phyloP scores from a whole-genome alignment of 345 rosid genomes.

The Cardamine resedifolia region DNA sequence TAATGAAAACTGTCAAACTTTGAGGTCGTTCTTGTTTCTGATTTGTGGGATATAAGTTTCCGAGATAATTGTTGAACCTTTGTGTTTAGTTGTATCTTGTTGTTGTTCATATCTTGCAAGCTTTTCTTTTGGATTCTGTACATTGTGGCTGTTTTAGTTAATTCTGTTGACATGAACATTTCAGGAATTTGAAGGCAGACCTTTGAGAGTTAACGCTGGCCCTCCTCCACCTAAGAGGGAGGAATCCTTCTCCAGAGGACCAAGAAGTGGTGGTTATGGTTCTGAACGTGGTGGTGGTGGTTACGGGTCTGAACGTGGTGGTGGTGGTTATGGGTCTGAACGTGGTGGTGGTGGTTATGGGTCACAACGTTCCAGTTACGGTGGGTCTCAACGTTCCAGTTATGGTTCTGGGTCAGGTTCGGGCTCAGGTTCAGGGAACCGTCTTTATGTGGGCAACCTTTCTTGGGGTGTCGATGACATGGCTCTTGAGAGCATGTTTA shows the following conservation, averaged over 20 bases:
- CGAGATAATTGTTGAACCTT: background rate
- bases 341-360: conserved; percentile 21
- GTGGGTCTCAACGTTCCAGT: conserved; percentile 34
- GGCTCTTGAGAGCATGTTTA: conserved; percentile 78
- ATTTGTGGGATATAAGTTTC: background rate
- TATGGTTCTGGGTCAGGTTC: conserved; percentile 39
- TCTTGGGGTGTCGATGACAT: conserved; percentile 90
- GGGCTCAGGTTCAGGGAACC: conserved; percentile 47
- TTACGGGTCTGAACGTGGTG: conserved; percentile 12
- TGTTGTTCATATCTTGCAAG: background rate
- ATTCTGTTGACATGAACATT: conserved; percentile 9
- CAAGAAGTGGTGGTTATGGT: conserved; percentile 38
- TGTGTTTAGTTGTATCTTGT: background rate
- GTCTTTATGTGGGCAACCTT: conserved; percentile 85
- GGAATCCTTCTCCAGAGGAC: conserved; percentile 49
- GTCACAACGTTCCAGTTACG: conserved; percentile 18
- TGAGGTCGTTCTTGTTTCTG: background rate
- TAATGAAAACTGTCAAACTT: background rate
- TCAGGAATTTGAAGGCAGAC: conserved; percentile 89
- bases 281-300: conserved; percentile 35
- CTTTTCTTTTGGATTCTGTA: background rate
- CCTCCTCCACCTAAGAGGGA: conserved; percentile 79
- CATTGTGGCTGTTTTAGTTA: conserved; percentile 14
- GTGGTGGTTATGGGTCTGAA: conserved; percentile 21
- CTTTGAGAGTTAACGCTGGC: conserved; percentile 83